Conservation (phyloP, 768 basidiomycete species). For the Suillus subalutaceus region DNA sequence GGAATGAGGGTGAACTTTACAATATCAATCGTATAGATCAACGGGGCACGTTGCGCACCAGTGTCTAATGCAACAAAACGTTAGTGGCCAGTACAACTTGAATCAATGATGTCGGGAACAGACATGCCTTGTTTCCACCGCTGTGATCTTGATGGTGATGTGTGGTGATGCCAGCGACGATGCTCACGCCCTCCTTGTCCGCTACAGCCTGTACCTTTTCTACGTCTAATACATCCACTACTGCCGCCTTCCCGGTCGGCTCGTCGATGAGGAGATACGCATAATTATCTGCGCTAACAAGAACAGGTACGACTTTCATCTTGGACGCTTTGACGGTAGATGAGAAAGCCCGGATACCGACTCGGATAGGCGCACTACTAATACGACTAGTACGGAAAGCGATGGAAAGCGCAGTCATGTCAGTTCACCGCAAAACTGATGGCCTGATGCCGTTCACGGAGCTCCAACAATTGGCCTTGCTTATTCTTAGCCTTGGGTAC, state of each 20-base stretch:
- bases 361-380: neutral
- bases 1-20: slow-evolving; percentile 20
- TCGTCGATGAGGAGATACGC: slow-evolving; percentile 83
- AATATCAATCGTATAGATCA: neutral
- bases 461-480: neutral
- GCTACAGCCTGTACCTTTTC: slow-evolving; percentile 68
- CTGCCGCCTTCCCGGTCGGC: slow-evolving; percentile 66
- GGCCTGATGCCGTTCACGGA: neutral
- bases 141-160: slow-evolving; percentile 93
- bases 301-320: slow-evolving; percentile 82
- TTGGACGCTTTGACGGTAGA: slow-evolving; percentile 18
- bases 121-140: slow-evolving; percentile 77
- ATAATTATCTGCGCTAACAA: slow-evolving; percentile 82
- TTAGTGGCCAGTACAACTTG: slow-evolving; percentile 6
- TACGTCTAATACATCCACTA: slow-evolving; percentile 81
- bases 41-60: slow-evolving; percentile 26
- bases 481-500: neutral
- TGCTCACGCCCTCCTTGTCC: slow-evolving; percentile 57
- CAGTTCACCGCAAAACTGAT: slow-evolving; percentile 15
- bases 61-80: slow-evolving; percentile 24
- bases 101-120: neutral
- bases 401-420: slow-evolving; percentile 8
- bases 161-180: slow-evolving; percentile 82
- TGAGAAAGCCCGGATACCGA: slow-evolving; percentile 20
- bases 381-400: slow-evolving; percentile 6